These are phyloP conservation scores for Alternaria consortialis DNA, from an alignment of 2,329 filamentous ascomycete genomes.

Conservation along the genomic window DNA sequence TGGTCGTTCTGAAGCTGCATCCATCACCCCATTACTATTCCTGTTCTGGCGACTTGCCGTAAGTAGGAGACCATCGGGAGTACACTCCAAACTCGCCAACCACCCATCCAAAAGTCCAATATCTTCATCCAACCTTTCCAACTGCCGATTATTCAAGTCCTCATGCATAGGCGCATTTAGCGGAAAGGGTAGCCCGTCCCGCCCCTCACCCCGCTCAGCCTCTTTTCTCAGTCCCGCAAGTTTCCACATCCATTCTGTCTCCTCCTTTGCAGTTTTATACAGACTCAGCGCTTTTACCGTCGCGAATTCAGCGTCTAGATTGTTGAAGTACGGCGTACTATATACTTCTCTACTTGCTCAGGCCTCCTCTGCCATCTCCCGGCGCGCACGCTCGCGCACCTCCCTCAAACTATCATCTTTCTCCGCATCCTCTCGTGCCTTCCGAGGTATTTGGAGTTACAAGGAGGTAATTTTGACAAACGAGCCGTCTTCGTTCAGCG, in stretches of 20 bases:
- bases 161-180: neutral
- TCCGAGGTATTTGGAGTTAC: too few relatives aligned
- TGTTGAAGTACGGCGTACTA: neutral
- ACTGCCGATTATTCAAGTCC: neutral
- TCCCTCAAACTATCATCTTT: neutral
- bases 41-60: accelerated
- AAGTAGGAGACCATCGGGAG: neutral
- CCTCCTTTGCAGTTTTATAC: neutral
- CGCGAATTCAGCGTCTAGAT: neutral
- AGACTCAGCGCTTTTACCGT: neutral
- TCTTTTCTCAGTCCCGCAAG: neutral
- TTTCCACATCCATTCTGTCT: neutral
- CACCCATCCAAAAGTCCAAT: neutral
- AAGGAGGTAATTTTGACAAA: too few relatives aligned
- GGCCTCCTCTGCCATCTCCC: neutral
- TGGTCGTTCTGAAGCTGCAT: neutral
- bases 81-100: neutral
- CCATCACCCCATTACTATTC: neutral
- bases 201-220: neutral
- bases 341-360: neutral
- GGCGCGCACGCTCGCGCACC: neutral
- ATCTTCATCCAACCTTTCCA: neutral
- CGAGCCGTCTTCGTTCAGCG: neutral
- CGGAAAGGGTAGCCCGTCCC: neutral
- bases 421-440: neutral